A percentile compares a stretch with the other conserved stretches of the same genome.
These are phyloP conservation scores for Paramecium pentaurelia DNA, from an alignment of 73 alveolate genomes.

Conservation along the genomic window DNA sequence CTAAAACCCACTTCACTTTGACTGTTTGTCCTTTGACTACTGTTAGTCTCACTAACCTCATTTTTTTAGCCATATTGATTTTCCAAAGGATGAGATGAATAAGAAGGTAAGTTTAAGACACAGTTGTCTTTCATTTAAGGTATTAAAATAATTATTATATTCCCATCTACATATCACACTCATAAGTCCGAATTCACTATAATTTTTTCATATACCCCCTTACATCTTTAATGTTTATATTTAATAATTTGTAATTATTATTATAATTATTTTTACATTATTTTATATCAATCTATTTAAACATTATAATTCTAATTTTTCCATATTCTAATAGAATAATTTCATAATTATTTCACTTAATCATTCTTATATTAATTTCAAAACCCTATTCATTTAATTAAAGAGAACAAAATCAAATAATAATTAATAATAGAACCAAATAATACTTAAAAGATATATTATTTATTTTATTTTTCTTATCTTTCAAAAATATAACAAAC, in stretches of 20 bases:
- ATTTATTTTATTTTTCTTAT: too few relatives aligned
- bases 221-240: not conserved
- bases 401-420: too few relatives aligned
- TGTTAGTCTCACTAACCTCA: not conserved
- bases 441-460: too few relatives aligned
- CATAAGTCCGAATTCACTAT: not conserved
- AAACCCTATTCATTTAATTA: too few relatives aligned
- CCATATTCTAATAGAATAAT: not conserved
- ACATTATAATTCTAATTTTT: not conserved
- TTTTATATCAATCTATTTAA: not conserved
- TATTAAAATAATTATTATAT: conserved; percentile 2
- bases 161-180: not conserved
- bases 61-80: not conserved
- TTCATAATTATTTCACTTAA: not conserved
- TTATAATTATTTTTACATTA: not conserved
- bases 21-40: not conserved
- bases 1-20: not conserved
- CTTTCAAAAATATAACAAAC: too few relatives aligned
- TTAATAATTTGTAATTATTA: not conserved
- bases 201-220: not conserved
- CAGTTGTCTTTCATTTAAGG: not conserved
- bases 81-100: not conserved
- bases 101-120: not conserved
- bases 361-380: not conserved
- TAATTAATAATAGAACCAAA: too few relatives aligned